These are phyloP conservation scores for Cladochytrium replicatum DNA, from an alignment of 192 early-diverging fungal species.

Conservation along the genomic window DNA sequence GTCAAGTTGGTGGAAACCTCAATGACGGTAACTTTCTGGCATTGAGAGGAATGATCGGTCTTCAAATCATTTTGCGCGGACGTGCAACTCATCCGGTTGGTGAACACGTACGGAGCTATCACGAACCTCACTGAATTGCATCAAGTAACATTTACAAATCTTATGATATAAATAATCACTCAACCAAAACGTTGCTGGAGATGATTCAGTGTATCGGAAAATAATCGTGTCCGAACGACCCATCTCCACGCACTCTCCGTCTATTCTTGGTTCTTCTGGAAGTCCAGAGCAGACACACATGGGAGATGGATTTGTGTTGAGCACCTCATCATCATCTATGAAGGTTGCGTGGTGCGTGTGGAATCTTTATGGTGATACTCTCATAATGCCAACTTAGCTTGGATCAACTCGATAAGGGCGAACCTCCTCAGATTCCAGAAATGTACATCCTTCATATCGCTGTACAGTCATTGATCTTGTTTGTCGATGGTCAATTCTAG, in stretches of 20 bases:
- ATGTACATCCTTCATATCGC: slow-evolving; percentile 78
- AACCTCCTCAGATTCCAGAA: slow-evolving; percentile 80
- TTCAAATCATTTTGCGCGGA: slow-evolving; percentile 62
- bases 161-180: slow-evolving; percentile 67
- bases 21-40: too few species aligned
- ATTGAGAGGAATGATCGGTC: too few species aligned
- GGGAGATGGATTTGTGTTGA: slow-evolving; percentile 25
- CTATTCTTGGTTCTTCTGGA: slow-evolving; percentile 5
- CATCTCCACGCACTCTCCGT: slow-evolving; percentile 20
- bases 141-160: slow-evolving; percentile 53
- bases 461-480: slow-evolving; percentile 51
- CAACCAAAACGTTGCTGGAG: slow-evolving; percentile 70
- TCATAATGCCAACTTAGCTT: too few species aligned
- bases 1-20: slow-evolving; percentile 71
- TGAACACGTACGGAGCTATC: slow-evolving; percentile 1
- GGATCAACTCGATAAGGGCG: slow-evolving; percentile 88
- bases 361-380: slow-evolving; percentile 18
- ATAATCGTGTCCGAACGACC: slow-evolving; percentile 67
- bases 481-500: slow-evolving; percentile 61
- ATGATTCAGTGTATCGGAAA: slow-evolving; percentile 63
- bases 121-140: background rate
- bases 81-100: slow-evolving; percentile 43
- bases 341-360: slow-evolving; percentile 57
- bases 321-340: slow-evolving; percentile 42
- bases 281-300: background rate